phyloP scores from a whole-genome alignment of 2,329 filamentous ascomycete species.

The Aspergillus sp. region DNA sequence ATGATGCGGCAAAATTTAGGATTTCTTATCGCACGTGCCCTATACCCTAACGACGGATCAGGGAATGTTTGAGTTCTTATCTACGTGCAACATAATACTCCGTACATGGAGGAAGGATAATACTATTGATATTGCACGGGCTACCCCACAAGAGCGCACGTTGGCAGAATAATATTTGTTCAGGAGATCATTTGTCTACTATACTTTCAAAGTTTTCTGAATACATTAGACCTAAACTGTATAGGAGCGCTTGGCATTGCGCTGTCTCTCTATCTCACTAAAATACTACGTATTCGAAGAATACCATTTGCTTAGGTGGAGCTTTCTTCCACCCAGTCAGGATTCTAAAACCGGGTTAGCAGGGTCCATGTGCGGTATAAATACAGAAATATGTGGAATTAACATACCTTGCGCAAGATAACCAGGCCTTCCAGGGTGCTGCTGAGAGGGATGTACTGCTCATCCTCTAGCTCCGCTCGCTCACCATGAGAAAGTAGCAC shows the following conservation, averaged over 20 bases:
- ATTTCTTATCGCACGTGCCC: conserved; percentile 32
- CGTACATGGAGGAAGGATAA: not conserved
- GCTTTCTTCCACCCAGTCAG: conserved; percentile 40
- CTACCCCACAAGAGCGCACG: not conserved
- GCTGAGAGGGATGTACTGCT: conserved; percentile 91
- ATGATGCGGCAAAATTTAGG: conserved; percentile 28
- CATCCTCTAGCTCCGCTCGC: conserved; percentile 93
- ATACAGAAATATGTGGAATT: not conserved
- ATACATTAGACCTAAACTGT: conserved; percentile 35
- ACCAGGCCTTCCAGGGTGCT: conserved; percentile 92
- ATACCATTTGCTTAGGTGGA: conserved; percentile 32
- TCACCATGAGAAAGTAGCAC: conserved; percentile 93
- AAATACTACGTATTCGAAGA: conserved; percentile 16
- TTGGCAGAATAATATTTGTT: not conserved
- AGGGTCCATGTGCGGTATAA: not conserved
- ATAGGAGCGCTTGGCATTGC: conserved; percentile 22
- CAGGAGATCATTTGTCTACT: conserved; percentile 21
- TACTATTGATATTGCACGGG: not conserved
- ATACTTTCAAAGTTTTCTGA: conserved; percentile 35
- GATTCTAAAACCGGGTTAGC: conserved; percentile 42
- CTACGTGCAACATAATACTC: too few species aligned
- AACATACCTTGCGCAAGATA: conserved; percentile 88
- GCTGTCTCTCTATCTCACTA: conserved; percentile 19
- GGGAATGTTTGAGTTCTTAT: conserved; percentile 9
- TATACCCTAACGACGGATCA: conserved; percentile 40